Base-by-base conservation (phyloP, 257 asterid species). In the Coffea eugenioides region DNA sequence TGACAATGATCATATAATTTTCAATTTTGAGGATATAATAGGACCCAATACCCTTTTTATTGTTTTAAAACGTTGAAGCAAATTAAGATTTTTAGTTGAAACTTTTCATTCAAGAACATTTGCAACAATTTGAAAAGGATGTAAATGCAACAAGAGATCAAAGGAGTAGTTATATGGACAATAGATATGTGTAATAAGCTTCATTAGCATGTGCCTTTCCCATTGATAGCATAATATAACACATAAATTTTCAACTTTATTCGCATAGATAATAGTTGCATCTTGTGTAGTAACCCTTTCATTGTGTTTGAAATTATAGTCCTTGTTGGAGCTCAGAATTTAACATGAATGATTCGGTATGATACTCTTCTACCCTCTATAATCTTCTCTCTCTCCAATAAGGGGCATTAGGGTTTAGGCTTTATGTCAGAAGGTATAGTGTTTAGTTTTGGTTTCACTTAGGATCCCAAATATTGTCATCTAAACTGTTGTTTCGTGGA, bases 391-490 rank as follows among this genome's bases (percentile, higher is more conserved):
- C 3, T 46, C 46, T 3, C 61, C 41, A 31, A 8, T 39, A 14
- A 8, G 4, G 20, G 12, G 36, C 66, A n/a, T 43, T 76, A 62
- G 52, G 6, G 39, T 76, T 20, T 62, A 10, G 34, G 21, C 15
- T 76, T 45, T 76, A 3, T 76, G 64, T 45, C 6, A 16, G 31
- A 14, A 76, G 62, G 11, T 20, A 61, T 14, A 43, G 23, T 1
- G 61, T 39, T 8, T 45, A 48, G 68, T 39, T 78, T 70, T n/a
- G 72, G 48, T 70, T 79, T 16, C 46, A 71, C 67, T 41, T 27
- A 49, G 41, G 52, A 67, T 69, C 76, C 54, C 57, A 73, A 73
- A 65, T 25, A 2, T 67, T 67, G 61, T 12, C 9, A 23, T 41
- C 43, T 6, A 3, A 25, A 12, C 14, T 48, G 0, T 72, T 18